Evolutionary conservation across 345 rosid species (phyloP), one percentile per base, ranked within the genome.

Genomic region (Syzygium jambos): DNA sequence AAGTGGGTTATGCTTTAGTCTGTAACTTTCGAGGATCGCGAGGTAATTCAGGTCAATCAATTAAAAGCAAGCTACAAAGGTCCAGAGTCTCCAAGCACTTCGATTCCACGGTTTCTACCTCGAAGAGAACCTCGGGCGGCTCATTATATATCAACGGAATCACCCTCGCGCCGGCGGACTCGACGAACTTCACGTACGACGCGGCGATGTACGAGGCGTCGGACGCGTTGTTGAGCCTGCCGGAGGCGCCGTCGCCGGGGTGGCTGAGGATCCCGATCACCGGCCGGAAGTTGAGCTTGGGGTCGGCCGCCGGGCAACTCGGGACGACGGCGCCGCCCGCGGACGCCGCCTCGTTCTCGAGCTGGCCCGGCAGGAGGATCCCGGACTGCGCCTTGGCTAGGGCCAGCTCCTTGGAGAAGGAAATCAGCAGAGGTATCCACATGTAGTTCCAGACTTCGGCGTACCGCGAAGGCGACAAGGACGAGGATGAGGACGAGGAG

Each of bases 171-270:
- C 99, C 99, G 27, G 97, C 98, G 11, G 98, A 93, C 90, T 97
- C 99, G 16, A 94, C 98, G 51, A 96, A 92, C 93, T 97, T 97
- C 87, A 96, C 97, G 59, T 96, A 97, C 38, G 98, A 97, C 13
- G 99, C 96, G 0, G 98, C 96, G 30, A 97, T 93, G 87, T 91
- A 95, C 30, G 98, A 94, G 23, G 93, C 91, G 78, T 88, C 88
- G 2, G 94, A 86, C 11, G 90, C 94, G 55, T 96, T 93, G 85
- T 57, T 95, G 78, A 97, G 89, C 85, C 98, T 89, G 9, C 98
- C 99, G 16, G 97, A 93, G 11, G 98, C 98, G 46, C 99, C 98
- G 27, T 97, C 99, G 0, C 99, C 98, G 0, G 98, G 98, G 87
- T 96, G 99, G 51, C 91, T 94, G 4, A 97, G 87, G 29, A 97